Conservation (phyloP, 139 green algal genomes). For the Mesotaenium endlicherianum region DNA sequence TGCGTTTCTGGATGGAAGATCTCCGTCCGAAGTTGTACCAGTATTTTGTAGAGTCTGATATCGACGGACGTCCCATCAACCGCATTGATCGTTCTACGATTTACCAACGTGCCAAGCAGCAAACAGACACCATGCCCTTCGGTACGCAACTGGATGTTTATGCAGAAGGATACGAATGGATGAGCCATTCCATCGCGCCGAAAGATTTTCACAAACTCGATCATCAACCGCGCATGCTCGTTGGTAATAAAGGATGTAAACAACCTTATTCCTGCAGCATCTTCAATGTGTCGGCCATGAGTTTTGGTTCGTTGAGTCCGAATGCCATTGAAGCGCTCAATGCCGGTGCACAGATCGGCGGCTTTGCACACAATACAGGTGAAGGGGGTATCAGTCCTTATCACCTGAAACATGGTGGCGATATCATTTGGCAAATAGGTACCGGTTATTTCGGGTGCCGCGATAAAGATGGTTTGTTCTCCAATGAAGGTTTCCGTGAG, state of each 20-base stretch:
- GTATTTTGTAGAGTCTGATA: too few relatives aligned
- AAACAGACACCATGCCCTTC: too few relatives aligned
- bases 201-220: background rate
- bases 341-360: conserved; percentile 18
- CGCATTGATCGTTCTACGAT: too few relatives aligned
- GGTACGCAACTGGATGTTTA: background rate
- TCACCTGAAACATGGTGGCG: conserved; percentile 23
- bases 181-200: background rate
- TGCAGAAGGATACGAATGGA: background rate
- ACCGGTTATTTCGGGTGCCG: conserved; percentile 41
- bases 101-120: too few relatives aligned
- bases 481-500: background rate
- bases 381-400: conserved; percentile 13
- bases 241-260: background rate
- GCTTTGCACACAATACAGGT: conserved; percentile 30
- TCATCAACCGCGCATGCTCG: background rate
- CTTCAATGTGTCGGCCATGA: conserved; percentile 31
- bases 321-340: conserved; percentile 39
- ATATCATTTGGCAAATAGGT: conserved; percentile 34
- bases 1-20: too few relatives aligned
- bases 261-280: conserved; percentile 10
- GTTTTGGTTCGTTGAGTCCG: conserved; percentile 3
- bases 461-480: conserved; percentile 1
- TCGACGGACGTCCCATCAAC: too few relatives aligned
- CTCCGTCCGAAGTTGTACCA: too few relatives aligned